Evolutionary conservation across 2,329 filamentous ascomycete genomes (phyloP).

Genomic region (Pseudogymnoascus sp.): DNA sequence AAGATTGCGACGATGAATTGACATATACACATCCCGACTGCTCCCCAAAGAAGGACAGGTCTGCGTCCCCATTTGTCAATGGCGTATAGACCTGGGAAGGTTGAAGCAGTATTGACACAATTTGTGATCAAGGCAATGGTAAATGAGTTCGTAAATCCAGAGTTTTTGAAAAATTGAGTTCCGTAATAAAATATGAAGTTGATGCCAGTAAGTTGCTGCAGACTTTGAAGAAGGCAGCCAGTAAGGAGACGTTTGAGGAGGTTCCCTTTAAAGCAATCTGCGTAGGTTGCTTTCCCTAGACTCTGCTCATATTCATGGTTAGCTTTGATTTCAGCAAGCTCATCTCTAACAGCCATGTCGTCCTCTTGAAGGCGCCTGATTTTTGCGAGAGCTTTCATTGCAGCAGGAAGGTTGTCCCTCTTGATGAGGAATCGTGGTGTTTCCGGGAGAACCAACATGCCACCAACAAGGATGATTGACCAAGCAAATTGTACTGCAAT

Average conservation of each 20-base stretch:
- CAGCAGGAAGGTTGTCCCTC: conserved; percentile 54
- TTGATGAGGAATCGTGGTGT: conserved; percentile 72
- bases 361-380: conserved; percentile 66
- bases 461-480: conserved; percentile 59
- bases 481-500: conserved; percentile 67
- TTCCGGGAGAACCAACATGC: conserved; percentile 65
- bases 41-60: conserved; percentile 63
- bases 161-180: conserved; percentile 60
- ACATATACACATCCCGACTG: conserved; percentile 63
- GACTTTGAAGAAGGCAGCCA: conserved; percentile 64
- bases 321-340: conserved; percentile 66
- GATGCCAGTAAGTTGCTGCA: conserved; percentile 70
- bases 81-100: conserved; percentile 62
- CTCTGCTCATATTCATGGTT: conserved; percentile 69
- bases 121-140: conserved; percentile 67
- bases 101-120: conserved; percentile 68
- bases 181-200: conserved; percentile 76
- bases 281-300: conserved; percentile 52
- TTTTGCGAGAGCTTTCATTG: conserved; percentile 60
- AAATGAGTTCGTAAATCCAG: conserved; percentile 54
- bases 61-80: conserved; percentile 73
- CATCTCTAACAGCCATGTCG: conserved; percentile 65
- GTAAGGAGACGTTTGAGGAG: conserved; percentile 64
- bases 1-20: conserved; percentile 61
- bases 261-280: conserved; percentile 53